Evolutionary conservation across 2,329 filamentous ascomycete genomes (phyloP), one percentile per base, ranked within the genome.

Genomic region (Nannizzia gypsea): DNA sequence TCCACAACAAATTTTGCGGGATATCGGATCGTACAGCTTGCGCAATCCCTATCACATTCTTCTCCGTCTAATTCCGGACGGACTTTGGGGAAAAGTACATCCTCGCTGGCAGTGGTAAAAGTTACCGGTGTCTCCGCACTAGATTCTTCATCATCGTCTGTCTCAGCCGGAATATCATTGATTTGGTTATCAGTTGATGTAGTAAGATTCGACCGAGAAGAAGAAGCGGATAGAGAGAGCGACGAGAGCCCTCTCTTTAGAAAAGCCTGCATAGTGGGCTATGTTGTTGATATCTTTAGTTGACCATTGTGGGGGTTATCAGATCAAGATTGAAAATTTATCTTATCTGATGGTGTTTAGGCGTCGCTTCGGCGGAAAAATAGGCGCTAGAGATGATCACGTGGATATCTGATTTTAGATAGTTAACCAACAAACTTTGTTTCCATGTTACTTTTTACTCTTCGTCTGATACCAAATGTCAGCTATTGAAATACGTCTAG

Each of bases 1-100:
- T 97, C 88, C 59, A 96, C 83, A 3, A 77, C 77, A 70, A 83
- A 86, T 65, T 82, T 83, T 68, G 85, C 84, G 40, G 92, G 92
- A 70, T 91, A 95, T 62, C 84, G 81, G 65, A 92, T 79, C 13
- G 84, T 83, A 78, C 93, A 97, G 64, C 79, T 84, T 24, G 84
- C 83, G 77, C 92, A 99, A 74, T 97, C 92, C 71, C 84, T 89
- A 59, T 88, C 77, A 72, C 93, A 97, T 65, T 91, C 91, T 44
- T 95, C 89, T 64, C 91, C 92, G 73, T 96, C 92, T 46, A 88
- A 75, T 2, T 81, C 79, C n/a, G 88, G 83, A 68, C 87, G 81
- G 40, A 89, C 89, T 66, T 82, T 83, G 58, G 84, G 77, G 72
- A 97, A 97, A 8, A 97, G 79, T 36, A 76, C 73, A 46, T 76